Percentiles rank a stretch among this genome's conserved stretches.
These are phyloP conservation scores for Cocos nucifera DNA, from an alignment of 176 grass and related monocot species.

Conservation along the genomic window DNA sequence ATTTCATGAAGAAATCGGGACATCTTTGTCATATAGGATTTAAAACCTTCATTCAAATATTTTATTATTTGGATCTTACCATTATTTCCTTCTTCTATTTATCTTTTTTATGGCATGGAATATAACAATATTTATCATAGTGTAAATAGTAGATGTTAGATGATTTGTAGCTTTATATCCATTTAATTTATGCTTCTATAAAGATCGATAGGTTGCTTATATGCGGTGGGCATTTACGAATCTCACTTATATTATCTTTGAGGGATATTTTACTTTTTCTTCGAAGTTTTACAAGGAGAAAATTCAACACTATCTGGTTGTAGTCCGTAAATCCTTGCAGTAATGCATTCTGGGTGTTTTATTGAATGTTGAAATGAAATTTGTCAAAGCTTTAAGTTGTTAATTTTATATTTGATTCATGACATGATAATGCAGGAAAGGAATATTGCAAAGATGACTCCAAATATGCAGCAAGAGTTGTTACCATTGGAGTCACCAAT, in stretches of 20 bases:
- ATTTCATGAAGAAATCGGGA: too few species aligned
- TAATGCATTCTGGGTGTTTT: too few species aligned
- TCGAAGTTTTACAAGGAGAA: conserved; percentile 51
- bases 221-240: conserved; percentile 93
- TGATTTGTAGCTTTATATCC: too few species aligned
- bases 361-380: too few species aligned
- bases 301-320: conserved; percentile 55
- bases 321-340: conserved; percentile 58
- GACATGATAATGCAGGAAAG: neutral
- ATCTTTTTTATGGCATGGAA: too few species aligned
- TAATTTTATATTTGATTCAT: neutral
- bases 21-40: too few species aligned
- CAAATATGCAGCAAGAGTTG: conserved; percentile 65
- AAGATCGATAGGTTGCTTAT: conserved; percentile 33
- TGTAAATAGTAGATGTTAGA: too few species aligned
- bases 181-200: too few species aligned
- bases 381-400: neutral
- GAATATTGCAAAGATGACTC: conserved; percentile 89
- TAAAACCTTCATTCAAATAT: too few species aligned
- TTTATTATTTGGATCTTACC: too few species aligned
- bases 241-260: conserved; percentile 65
- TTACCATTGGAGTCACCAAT: conserved; percentile 60
- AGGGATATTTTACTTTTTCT: conserved; percentile 61
- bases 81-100: too few species aligned
- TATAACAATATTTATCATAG: too few species aligned